Evolutionary conservation across 257 asterid species (phyloP), one percentile per base, ranked within the genome.

Genomic region (Scutellaria galericulata): DNA sequence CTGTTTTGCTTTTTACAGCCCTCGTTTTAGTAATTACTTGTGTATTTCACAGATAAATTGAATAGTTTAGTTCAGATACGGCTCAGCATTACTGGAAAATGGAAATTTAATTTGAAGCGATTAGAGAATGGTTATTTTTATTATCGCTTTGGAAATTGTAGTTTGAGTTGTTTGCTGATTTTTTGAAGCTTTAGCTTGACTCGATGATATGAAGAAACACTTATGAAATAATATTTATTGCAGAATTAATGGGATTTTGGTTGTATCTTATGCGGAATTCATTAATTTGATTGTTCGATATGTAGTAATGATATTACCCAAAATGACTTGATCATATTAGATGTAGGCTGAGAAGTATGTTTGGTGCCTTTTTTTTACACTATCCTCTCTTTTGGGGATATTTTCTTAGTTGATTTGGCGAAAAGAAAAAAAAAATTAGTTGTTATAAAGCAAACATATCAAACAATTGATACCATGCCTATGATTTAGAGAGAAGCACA

Each of bases 91-190:
- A 12, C 27, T 37, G 52, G 45, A 47, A 54, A 12, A 18, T 37
- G 52, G 45, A 47, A 54, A 62, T 62, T 10, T 14, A 41, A 48
- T 42, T 44, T 44, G 47, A 51, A 50, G 7, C 37, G 20, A 9
- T 31, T 0, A 9, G 4, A 61, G 10, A 18, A 18, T 22, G 2
- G 18, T 18, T 18, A 18, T 18, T 11, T 51, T 50, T 37, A 24
- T 6, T 40, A 22, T 7, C 7, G 2, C 24, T 62, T 50, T 18
- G 6, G 12, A 12, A 13, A 18, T 2, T 55, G 11, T 10, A 18
- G 65, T 71, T 39, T 52, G 14, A 60, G 6, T 54, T 45, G 65
- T 46, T 54, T 24, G 24, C 27, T 20, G 54, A 7, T 5, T 71
- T 18, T 55, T 39, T 24, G 27, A 18, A 18, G 18, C 18, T 18